These are phyloP conservation scores for Medicago ruthenica DNA, from an alignment of 306 rosid species.

Conservation along the genomic window DNA sequence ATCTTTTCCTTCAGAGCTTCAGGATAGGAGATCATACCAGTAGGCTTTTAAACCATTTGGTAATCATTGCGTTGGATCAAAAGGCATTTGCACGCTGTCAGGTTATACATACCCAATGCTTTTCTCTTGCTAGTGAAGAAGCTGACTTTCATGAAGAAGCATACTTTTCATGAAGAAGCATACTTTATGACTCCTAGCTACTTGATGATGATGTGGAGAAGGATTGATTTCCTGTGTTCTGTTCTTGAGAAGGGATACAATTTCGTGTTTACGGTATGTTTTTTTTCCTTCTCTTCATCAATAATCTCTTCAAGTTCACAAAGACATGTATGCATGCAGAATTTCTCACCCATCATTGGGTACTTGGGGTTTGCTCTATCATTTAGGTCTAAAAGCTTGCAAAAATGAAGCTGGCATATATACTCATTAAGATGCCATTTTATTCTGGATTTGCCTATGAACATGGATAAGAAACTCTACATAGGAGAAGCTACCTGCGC, in stretches of 20 bases:
- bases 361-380: constrained; percentile 39
- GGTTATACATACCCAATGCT: constrained; percentile 74
- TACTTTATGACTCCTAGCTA: constrained; percentile 85
- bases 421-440: constrained; percentile 70
- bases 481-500: constrained; percentile 77
- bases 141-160: constrained; percentile 72
- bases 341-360: constrained; percentile 45
- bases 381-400: constrained; percentile 46
- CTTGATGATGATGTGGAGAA: constrained; percentile 96
- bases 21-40: constrained; percentile 73
- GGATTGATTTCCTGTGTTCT: constrained; percentile 88
- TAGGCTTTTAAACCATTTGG: constrained; percentile 80
- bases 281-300: too few relatives aligned
- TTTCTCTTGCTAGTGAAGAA: constrained; percentile 72
- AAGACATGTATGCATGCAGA: constrained; percentile 41
- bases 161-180: too few relatives aligned
- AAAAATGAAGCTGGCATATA: constrained; percentile 41
- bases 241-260: constrained; percentile 90
- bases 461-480: constrained; percentile 93
- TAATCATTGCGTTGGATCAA: constrained; percentile 80
- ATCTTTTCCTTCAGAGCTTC: constrained; percentile 93
- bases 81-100: constrained; percentile 80
- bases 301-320: constrained; percentile 37
- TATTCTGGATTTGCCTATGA: constrained; percentile 93
- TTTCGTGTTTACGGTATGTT: constrained; percentile 87